A percentile compares a stretch with the other conserved stretches of the same genome.
These are phyloP conservation scores for Streptanthus diversifolius DNA, from an alignment of 345 rosid genomes.

Conservation along the genomic window DNA sequence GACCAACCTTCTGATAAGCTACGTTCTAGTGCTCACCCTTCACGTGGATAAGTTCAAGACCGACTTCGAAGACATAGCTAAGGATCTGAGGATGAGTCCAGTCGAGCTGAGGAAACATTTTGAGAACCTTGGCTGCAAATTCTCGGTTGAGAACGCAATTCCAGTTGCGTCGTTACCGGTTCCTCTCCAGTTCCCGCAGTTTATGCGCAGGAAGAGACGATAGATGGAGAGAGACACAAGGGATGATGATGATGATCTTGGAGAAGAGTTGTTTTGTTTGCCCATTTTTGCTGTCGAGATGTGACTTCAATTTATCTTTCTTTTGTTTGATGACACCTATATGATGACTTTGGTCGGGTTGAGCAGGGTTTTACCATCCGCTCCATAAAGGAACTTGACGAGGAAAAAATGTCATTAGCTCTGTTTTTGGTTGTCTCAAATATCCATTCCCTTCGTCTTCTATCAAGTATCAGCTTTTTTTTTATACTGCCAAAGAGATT, in stretches of 20 bases:
- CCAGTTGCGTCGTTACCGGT: conserved; percentile 47
- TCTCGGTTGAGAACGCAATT: conserved; percentile 29
- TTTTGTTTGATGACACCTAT: not conserved
- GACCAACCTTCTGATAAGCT: conserved; percentile 65
- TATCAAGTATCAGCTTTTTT: not conserved
- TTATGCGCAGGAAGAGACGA: conserved; percentile 33
- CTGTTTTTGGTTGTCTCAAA: not conserved
- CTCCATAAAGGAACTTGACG: not conserved
- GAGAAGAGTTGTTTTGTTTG: not conserved
- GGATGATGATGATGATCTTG: not conserved
- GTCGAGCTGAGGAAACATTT: conserved; percentile 48
- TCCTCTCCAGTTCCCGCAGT: conserved; percentile 62
- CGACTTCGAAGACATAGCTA: conserved; percentile 60
- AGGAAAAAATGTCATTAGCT: not conserved
- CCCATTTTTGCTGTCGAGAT: not conserved
- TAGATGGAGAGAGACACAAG: conserved; percentile 9
- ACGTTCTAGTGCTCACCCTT: conserved; percentile 68
- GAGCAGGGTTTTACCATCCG: not conserved
- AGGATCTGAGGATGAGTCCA: conserved; percentile 57
- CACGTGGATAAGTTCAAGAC: conserved; percentile 67
- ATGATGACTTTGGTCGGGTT: not conserved
- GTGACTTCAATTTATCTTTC: not conserved
- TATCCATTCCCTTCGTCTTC: not conserved
- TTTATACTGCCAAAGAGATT: not conserved
- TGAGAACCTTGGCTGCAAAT: conserved; percentile 74